These are phyloP conservation scores for Pichia insulana DNA, from an alignment of 805 yeast species.

Conservation along the genomic window DNA sequence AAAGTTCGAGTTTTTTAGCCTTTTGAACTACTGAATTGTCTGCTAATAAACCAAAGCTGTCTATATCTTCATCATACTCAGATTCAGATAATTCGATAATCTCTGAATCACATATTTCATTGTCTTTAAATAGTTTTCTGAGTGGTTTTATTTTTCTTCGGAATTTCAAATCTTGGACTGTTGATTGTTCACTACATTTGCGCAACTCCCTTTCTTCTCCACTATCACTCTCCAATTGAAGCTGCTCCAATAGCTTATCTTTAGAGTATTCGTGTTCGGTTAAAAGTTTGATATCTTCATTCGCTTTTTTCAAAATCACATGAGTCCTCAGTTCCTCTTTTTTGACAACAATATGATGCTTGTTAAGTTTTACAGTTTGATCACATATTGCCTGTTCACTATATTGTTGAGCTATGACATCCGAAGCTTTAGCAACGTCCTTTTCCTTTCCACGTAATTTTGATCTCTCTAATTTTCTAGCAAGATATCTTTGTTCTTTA, in stretches of 20 bases:
- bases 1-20: conserved; percentile 8
- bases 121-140: not conserved
- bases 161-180: no score
- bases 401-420: not conserved
- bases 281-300: conserved; percentile 13
- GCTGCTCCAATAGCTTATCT: conserved; percentile 5
- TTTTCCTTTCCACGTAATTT: conserved; percentile 4
- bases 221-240: not conserved
- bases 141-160: not conserved
- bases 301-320: conserved; percentile 7
- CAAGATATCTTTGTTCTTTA: conserved; percentile 23
- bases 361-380: no score
- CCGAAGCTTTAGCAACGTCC: not conserved
- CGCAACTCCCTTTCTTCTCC: not conserved
- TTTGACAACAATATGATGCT: not conserved
- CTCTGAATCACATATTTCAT: not conserved
- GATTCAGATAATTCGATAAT: conserved; percentile 5
- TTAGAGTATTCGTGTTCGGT: conserved; percentile 16
- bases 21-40: conserved; percentile 1
- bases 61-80: not conserved
- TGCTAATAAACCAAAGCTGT: not conserved
- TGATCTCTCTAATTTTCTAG: conserved; percentile 14
- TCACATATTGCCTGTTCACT: no score
- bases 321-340: conserved; percentile 4
- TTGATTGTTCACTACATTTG: no score